Evolutionary conservation across 805 yeast genomes (phyloP), one percentile per base, ranked within the genome.

Genomic region (Cyberlindnera veronae): DNA sequence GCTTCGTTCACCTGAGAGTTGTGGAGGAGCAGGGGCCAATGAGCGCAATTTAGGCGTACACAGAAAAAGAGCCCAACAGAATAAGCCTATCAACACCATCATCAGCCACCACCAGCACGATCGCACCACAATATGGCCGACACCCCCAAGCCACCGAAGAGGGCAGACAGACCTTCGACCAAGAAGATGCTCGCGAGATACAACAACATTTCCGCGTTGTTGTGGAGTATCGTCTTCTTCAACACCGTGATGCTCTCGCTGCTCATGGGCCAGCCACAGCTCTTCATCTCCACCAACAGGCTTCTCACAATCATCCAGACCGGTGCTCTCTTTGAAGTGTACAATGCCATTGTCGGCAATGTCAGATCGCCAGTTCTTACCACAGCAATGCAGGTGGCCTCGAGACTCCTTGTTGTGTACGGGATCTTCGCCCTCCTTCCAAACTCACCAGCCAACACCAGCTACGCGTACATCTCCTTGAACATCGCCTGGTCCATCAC

Each of bases 401-500:
- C 97, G 11, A 75, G 99, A 48, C 62, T 90, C 38, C 66, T 90
- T 49, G 72, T 93, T 29, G 95, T 87, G 6, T 70, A 84, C 67
- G 97, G 97, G 4, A 75, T 91, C 37, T 79, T 88, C 63, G 77
- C 77, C 38, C 60, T 72, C n/a, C 69, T 89, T 48, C 96, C 98
- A 8, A 56, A 74, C 15, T 74, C 86, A 0, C 84, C 83, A 15
- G 88, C 88, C 21, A 71, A 74, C 50, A 38, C 51, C 50, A 72
- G 70, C 49, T 69, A 79, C 76, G 70, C 76, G 13, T 90, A 83
- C 61, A 63, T 80, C 41, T 68, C 91, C 1, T 72, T 91, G 60
- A 70, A 80, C 34, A 51, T 79, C 32, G 89, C 96, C 11, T 93
- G 99, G 99, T 78, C 93, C n/a, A 54, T 86, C 38, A 87, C 98